Conservation (phyloP, 208 protist genomes). For the Trichomonas gallinae region DNA sequence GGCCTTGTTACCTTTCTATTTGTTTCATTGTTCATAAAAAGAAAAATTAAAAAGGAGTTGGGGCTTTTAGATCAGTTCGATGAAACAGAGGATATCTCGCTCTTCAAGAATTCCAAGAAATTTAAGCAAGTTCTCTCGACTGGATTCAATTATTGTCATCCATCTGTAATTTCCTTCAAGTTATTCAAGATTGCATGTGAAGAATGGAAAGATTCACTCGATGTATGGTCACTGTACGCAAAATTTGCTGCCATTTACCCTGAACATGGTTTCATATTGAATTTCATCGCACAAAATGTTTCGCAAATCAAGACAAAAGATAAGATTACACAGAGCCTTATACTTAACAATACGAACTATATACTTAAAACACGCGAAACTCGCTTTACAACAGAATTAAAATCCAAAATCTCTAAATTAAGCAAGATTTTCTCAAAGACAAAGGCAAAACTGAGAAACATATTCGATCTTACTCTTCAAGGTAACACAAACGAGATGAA, state of each 20-base stretch:
- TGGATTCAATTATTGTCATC: background rate
- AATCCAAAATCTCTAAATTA: background rate
- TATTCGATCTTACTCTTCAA: background rate
- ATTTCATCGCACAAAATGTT: background rate
- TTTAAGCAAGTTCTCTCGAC: background rate
- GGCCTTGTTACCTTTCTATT: background rate
- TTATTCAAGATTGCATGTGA: background rate
- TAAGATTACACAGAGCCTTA: background rate
- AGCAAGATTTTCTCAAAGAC: background rate
- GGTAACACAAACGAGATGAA: background rate
- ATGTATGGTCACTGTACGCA: background rate
- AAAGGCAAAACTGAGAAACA: background rate
- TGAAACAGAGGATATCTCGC: background rate
- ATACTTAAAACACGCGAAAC: background rate
- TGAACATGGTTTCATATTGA: background rate
- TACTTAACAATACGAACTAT: background rate
- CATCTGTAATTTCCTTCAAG: background rate
- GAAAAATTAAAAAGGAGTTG: background rate
- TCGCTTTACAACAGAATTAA: background rate
- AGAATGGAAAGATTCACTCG: background rate
- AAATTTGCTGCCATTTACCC: background rate
- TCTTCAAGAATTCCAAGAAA: background rate
- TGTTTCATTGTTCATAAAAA: background rate
- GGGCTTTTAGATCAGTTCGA: background rate
- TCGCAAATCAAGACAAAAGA: background rate